Evolutionary conservation across 805 yeast genomes (phyloP).

Genomic region (Yarrowia bubula): DNA sequence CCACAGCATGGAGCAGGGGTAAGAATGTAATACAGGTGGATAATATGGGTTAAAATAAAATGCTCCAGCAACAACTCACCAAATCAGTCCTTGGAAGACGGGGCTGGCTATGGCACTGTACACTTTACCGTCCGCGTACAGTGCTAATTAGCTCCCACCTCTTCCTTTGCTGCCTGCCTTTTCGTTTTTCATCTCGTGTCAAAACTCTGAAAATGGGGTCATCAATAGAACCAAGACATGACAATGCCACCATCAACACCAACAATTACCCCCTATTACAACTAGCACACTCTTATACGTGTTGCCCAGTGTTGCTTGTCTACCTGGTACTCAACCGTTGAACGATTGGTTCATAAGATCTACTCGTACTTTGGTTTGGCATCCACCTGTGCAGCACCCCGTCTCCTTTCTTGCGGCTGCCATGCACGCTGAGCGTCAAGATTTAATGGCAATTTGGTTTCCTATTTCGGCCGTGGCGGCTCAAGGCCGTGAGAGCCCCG

Average conservation of each 20-base stretch:
- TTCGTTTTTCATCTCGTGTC: neutral
- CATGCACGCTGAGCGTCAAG: neutral
- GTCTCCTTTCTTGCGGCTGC: neutral
- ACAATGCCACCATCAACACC: no score
- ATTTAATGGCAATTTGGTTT: conserved; percentile 8
- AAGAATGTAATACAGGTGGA: no score
- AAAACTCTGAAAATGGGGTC: neutral
- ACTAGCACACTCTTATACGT: no score
- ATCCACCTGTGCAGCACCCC: neutral
- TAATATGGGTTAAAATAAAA: no score
- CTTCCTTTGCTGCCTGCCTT: neutral
- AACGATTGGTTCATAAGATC: no score
- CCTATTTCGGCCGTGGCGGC: neutral
- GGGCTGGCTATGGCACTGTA: conserved; percentile 16
- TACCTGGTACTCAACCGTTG: no score
- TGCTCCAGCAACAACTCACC: no score
- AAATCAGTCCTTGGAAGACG: neutral
- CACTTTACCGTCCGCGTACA: neutral
- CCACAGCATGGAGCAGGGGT: no score
- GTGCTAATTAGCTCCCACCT: neutral
- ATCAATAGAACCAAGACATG: neutral
- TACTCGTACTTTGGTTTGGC: no score
- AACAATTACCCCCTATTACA: no score
- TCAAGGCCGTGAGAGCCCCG: neutral
- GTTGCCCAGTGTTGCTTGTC: no score